phyloP scores from a whole-genome alignment of 306 rosid genomes.

The Vachellia pachyceras region DNA sequence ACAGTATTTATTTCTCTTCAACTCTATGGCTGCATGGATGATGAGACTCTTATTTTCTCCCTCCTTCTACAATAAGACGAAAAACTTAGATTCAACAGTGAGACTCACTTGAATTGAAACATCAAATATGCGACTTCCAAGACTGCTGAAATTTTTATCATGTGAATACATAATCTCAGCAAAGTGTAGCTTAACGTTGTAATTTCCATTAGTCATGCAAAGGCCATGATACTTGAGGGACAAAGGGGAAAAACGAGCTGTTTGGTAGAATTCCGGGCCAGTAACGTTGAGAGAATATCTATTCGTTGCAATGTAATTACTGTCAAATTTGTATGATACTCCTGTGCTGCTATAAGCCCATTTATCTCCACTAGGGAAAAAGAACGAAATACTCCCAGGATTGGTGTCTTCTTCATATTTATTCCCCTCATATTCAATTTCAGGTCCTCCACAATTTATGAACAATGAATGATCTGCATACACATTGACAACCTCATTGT shows the following conservation, averaged over 20 bases:
- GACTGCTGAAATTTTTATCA: conserved; percentile 46
- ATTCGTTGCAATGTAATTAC: conserved; percentile 7
- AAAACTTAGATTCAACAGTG: too few relatives aligned
- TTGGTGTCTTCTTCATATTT: conserved; percentile 53
- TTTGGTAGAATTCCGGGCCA: background rate
- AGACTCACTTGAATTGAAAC: conserved; percentile 78
- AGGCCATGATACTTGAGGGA: conserved; percentile 76
- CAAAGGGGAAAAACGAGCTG: background rate
- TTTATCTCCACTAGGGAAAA: conserved; percentile 4
- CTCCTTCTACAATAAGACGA: too few relatives aligned
- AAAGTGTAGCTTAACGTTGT: conserved; percentile 74
- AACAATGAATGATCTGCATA: conserved; percentile 46
- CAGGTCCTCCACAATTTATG: conserved; percentile 49
- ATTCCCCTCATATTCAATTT: conserved; percentile 34
- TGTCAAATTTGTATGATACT: too few relatives aligned
- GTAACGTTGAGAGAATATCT: background rate
- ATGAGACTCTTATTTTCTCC: too few relatives aligned
- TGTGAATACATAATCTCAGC: conserved; percentile 65
- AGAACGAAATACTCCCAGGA: conserved; percentile 42
- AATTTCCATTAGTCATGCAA: conserved; percentile 67
- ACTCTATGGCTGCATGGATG: too few relatives aligned
- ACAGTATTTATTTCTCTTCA: too few relatives aligned
- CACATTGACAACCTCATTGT: conserved; percentile 5
- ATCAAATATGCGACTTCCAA: conserved; percentile 72
- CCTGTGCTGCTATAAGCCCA: conserved; percentile 78